Percentiles rank a stretch among this genome's conserved stretches.
Evolutionary conservation across 768 basidiomycete genomes (phyloP).

Genomic region (Lentinula guzmanii): DNA sequence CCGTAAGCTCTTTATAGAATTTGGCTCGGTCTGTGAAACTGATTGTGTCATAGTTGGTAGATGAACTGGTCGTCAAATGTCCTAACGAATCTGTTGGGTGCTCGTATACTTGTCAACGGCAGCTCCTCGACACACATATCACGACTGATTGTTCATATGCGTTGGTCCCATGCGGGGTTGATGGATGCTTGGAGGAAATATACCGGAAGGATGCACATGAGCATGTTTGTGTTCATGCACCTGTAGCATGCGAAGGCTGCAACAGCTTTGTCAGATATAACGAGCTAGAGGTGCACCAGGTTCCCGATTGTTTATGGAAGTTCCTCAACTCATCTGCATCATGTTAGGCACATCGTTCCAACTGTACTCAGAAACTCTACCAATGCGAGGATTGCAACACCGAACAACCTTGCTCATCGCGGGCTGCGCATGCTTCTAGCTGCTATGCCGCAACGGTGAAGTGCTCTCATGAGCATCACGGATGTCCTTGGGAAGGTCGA

Average conservation of each 20-base stretch:
- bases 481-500: conserved; percentile 50
- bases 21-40: background rate
- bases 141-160: conserved; percentile 55
- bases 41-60: conserved; percentile 55
- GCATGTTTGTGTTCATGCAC: conserved; percentile 28
- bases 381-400: conserved; percentile 35
- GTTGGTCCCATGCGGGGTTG: conserved; percentile 44
- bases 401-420: conserved; percentile 26
- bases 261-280: conserved; percentile 23
- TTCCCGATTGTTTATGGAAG: background rate
- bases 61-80: conserved; percentile 76
- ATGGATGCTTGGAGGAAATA: conserved; percentile 36
- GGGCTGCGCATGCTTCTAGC: conserved; percentile 25
- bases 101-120: conserved; percentile 56
- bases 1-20: conserved; percentile 38
- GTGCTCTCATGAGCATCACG: conserved; percentile 42
- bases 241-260: conserved; percentile 34
- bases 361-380: conserved; percentile 29
- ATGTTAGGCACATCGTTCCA: conserved; percentile 29
- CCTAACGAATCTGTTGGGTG: conserved; percentile 57
- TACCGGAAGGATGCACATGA: conserved; percentile 40
- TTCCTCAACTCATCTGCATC: background rate
- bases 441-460: conserved; percentile 33
- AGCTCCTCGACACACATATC: conserved; percentile 57
- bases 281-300: conserved; percentile 30